A percentile compares a stretch with the other conserved stretches of the same genome.
Evolutionary conservation across 352 stramenopile genomes (phyloP).

Genomic region (Pythium scleroteichum): DNA sequence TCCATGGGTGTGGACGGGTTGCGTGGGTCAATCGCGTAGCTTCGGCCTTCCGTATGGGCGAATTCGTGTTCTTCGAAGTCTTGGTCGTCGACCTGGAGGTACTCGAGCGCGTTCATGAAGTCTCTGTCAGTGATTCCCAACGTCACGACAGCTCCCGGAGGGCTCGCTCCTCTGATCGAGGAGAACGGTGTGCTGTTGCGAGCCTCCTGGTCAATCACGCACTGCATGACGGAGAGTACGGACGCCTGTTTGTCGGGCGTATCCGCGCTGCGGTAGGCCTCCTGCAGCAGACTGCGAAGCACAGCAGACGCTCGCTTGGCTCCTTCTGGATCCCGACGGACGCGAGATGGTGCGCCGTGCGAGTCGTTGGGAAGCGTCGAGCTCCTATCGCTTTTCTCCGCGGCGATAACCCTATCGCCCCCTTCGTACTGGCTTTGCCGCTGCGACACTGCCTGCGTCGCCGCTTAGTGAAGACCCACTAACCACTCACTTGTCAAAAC

Average conservation of each 20-base stretch:
- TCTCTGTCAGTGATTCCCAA: conserved; percentile 9
- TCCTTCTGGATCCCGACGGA: conserved; percentile 31
- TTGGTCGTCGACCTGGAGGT: conserved; percentile 2
- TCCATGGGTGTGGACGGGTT: conserved; percentile 1
- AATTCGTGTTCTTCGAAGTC: conserved; percentile 4
- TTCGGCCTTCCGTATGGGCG: conserved; percentile 15
- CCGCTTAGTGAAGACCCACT: too few species aligned
- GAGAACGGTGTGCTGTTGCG: conserved; percentile 1
- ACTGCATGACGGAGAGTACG: conserved; percentile 47
- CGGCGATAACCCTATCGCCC: too few species aligned
- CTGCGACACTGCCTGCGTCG: too few species aligned
- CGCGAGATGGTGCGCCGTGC: too few species aligned
- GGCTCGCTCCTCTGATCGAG: background rate
- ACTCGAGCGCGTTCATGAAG: conserved; percentile 15
- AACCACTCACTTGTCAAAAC: conserved; percentile 3
- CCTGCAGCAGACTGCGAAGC: conserved; percentile 40
- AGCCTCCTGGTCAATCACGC: conserved; percentile 38
- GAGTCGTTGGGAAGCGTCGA: too few species aligned
- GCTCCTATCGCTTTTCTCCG: too few species aligned
- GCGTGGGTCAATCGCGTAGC: conserved; percentile 18
- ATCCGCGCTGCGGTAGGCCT: conserved; percentile 35
- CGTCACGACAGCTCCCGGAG: conserved; percentile 8
- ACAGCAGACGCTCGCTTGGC: conserved; percentile 28
- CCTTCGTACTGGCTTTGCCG: too few species aligned
- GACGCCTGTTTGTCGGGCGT: conserved; percentile 37